Conservation (phyloP, 2,329 filamentous ascomycete species). For the Paecilomyces sp. region DNA sequence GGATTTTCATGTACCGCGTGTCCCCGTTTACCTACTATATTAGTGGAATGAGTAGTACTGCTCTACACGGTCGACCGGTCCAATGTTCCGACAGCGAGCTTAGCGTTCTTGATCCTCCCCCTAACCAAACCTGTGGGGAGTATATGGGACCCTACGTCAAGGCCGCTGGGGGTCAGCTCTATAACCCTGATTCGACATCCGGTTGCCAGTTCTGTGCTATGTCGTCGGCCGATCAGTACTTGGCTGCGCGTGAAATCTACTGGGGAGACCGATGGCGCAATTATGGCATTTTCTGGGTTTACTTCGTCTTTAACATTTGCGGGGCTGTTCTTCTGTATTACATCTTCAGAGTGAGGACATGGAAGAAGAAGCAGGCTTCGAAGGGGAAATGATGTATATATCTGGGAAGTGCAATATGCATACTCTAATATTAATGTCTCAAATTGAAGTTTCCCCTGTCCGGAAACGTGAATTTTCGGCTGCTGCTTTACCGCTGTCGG, state of each 20-base stretch:
- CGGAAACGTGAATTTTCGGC: too few relatives aligned
- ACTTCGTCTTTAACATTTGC: constrained; percentile 45
- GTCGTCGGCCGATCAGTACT: constrained; percentile 42
- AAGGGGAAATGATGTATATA: background rate
- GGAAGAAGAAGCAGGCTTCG: background rate
- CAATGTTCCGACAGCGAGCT: constrained; percentile 28
- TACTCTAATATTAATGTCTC: too few relatives aligned
- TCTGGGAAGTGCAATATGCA: too few relatives aligned
- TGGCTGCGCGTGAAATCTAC: constrained; percentile 39
- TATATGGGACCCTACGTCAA: constrained; percentile 56
- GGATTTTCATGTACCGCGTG: constrained; percentile 69
- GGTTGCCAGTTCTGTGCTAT: constrained; percentile 50
- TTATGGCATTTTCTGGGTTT: constrained; percentile 49
- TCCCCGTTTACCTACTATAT: constrained; percentile 60
- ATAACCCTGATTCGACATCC: constrained; percentile 51
- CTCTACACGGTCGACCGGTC: constrained; percentile 21
- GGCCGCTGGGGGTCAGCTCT: constrained; percentile 49
- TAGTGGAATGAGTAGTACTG: constrained; percentile 30
- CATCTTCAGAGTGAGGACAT: background rate
- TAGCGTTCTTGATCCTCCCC: constrained; percentile 40
- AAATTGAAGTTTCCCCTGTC: too few relatives aligned
- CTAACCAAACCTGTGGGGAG: constrained; percentile 53
- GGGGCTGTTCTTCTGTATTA: constrained; percentile 46
- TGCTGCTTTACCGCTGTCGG: too few relatives aligned
- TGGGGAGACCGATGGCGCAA: constrained; percentile 46